phyloP scores from a whole-genome alignment of 352 stramenopile genomes.

The Phytophthora litchii region DNA sequence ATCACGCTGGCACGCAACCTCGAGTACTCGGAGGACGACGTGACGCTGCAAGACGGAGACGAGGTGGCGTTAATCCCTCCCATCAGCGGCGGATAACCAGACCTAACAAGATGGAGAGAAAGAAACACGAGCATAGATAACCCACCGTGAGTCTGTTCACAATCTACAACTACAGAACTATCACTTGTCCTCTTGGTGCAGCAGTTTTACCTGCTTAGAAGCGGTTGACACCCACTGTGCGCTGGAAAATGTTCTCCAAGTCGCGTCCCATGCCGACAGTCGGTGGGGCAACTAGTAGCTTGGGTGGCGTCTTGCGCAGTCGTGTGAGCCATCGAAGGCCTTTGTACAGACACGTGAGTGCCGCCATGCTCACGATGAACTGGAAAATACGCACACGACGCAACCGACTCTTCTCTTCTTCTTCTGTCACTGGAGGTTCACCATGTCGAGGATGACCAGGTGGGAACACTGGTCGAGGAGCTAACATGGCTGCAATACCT shows the following conservation, averaged over 20 bases:
- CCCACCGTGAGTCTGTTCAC: slow-evolving; percentile 5
- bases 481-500: slow-evolving; percentile 68
- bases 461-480: slow-evolving; percentile 64
- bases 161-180: slow-evolving; percentile 21
- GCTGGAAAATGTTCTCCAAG: slow-evolving; percentile 75
- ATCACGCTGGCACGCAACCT: slow-evolving; percentile 81
- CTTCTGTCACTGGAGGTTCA: slow-evolving; percentile 61
- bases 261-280: slow-evolving; percentile 41
- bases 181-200: not conserved
- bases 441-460: slow-evolving; percentile 78
- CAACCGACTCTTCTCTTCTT: slow-evolving; percentile 73
- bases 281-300: slow-evolving; percentile 42
- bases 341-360: slow-evolving; percentile 64
- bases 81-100: slow-evolving; percentile 53
- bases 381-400: slow-evolving; percentile 82
- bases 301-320: slow-evolving; percentile 44
- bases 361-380: slow-evolving; percentile 72
- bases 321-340: slow-evolving; percentile 54
- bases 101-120: not conserved
- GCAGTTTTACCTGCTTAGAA: slow-evolving; percentile 16
- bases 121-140: slow-evolving; percentile 11
- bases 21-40: slow-evolving; percentile 68
- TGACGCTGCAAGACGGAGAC: slow-evolving; percentile 59
- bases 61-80: slow-evolving; percentile 85
- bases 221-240: slow-evolving; percentile 49